Evolutionary conservation across 495 filamentous ascomycete species (phyloP).

Genomic region (Xylaria sp.): DNA sequence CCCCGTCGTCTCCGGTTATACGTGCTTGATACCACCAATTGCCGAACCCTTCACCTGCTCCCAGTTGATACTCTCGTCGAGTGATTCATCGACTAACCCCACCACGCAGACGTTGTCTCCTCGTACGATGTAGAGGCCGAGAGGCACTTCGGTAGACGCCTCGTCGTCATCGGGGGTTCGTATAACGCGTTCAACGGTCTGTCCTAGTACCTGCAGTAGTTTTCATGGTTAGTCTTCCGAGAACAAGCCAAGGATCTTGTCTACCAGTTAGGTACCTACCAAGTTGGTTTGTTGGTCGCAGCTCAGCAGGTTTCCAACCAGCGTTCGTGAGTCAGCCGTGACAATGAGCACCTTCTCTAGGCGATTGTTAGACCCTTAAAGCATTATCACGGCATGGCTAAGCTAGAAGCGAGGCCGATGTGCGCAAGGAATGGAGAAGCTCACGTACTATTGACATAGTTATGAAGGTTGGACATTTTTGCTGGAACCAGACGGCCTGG

Average conservation of each 20-base stretch:
- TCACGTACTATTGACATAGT: slow-evolving; percentile 46
- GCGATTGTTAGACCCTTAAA: slow-evolving; percentile 20
- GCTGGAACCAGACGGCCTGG: slow-evolving; percentile 1
- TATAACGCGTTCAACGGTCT: slow-evolving; percentile 90
- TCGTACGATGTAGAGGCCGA: slow-evolving; percentile 90
- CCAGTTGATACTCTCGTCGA: slow-evolving; percentile 92
- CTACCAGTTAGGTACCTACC: slow-evolving; percentile 46
- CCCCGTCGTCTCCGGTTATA: slow-evolving; percentile 31
- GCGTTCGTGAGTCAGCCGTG: slow-evolving; percentile 89
- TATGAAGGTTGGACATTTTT: slow-evolving; percentile 41
- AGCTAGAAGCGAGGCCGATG: neutral
- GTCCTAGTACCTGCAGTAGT: slow-evolving; percentile 65
- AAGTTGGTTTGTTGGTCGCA: slow-evolving; percentile 93
- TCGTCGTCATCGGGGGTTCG: slow-evolving; percentile 81
- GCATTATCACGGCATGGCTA: neutral
- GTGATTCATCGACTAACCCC: slow-evolving; percentile 85
- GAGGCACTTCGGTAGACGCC: slow-evolving; percentile 77
- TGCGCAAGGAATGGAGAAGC: neutral
- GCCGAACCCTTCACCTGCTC: slow-evolving; percentile 82
- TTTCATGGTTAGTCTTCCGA: slow-evolving; percentile 8
- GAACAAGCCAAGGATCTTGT: neutral
- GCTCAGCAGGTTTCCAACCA: slow-evolving; percentile 83
- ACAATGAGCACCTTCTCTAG: slow-evolving; percentile 90
- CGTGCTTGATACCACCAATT: slow-evolving; percentile 80
- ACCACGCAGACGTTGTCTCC: slow-evolving; percentile 95